A percentile compares a stretch with the other conserved stretches of the same genome.
Conservation (phyloP, 1,284 basidiomycete genomes). For the Fomitiporia mediterranea region DNA sequence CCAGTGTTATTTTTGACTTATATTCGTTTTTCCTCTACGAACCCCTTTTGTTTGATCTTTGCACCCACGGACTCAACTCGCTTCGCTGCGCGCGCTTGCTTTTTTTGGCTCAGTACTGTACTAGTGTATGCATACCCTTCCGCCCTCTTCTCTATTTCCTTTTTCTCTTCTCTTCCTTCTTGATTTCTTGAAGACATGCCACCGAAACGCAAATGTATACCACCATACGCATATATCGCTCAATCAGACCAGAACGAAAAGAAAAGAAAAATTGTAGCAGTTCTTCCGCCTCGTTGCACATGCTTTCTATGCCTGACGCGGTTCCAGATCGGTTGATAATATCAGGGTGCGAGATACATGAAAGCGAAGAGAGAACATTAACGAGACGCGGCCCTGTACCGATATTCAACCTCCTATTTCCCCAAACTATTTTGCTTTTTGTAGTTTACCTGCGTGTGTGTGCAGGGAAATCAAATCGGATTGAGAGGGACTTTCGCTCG, state of each 20-base stretch:
- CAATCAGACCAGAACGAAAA: no score
- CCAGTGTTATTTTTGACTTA: conserved; percentile 4
- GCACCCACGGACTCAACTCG: conserved; percentile 1
- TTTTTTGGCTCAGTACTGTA: no score
- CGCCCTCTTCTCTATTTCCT: no score
- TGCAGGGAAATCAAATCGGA: background rate
- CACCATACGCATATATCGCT: background rate
- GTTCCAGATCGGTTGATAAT: background rate
- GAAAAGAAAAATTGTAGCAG: background rate
- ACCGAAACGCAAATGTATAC: background rate
- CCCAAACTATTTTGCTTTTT: background rate
- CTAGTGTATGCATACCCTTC: background rate
- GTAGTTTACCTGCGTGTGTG: background rate
- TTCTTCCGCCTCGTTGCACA: background rate
- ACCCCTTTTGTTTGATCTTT: background rate
- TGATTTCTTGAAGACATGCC: background rate
- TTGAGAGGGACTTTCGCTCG: background rate
- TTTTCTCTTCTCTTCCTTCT: background rate
- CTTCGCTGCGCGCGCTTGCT: no score
- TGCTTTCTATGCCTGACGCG: no score
- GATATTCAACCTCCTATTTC: no score
- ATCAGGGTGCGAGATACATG: background rate
- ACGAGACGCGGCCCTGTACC: no score
- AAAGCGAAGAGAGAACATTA: no score
- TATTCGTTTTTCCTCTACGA: background rate